Base-by-base conservation (phyloP, 345 rosid species). In the Aethionema arabicum region DNA sequence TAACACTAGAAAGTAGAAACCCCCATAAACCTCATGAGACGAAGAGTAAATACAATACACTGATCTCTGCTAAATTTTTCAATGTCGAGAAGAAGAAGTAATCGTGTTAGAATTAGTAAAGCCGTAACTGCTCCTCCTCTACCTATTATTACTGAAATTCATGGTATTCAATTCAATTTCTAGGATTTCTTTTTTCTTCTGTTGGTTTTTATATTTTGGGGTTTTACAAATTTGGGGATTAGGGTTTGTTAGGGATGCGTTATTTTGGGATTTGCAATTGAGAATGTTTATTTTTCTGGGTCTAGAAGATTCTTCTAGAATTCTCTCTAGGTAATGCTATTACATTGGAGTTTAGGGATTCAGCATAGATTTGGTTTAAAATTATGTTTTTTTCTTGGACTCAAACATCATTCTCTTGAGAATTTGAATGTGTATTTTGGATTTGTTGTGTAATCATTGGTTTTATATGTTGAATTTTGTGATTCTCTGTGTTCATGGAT, bases 81-180 rank as follows among this genome's bases (percentile, higher is more conserved):
- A 42, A 71, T 71, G 75, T 57, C 75, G 21, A 64, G 65, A 64
- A 52, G 75, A 64, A 9, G 74, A 71, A 71, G 75, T 58, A 64
- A 71, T 58, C 75, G 75, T 43, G 66, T 71, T 8, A 31, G 37
- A 52, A 71, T 11, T 10, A n/a, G 31, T 38, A 64, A 52, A 64
- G 0, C 27, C 38, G 16, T n/a, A 21, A 50, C 61, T 35, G 38
- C n/a, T 64, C 7, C 61, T 57, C 13, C 10, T 57, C 13, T 7
- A 11, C 38, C 70, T 9, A 14, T 65, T 27, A 61, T 65, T 27
- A 61, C 74, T 63, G 48, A 62, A 0, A 58, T 71, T 32, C 49
- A 71, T 29, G 75, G 75, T 71, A 33, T 21, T 21, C 27, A 21
- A 42, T 32, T 32, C 36, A n/a, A 9, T 41, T n/a, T 41, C 27